Base-by-base conservation (phyloP, 1,284 basidiomycete species). In the Wolfiporia cocos region DNA sequence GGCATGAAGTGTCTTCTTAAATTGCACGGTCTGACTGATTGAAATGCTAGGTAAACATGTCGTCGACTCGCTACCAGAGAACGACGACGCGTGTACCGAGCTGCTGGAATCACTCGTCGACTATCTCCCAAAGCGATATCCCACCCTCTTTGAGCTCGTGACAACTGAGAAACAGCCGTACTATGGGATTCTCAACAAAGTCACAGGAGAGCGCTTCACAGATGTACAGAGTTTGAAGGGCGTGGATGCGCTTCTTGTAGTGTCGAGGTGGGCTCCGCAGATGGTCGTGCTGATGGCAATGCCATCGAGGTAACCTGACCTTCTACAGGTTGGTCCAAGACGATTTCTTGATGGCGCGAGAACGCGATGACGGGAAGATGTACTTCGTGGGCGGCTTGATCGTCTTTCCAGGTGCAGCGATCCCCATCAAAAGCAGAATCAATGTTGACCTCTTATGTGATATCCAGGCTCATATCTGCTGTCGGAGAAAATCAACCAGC, bases 301-400 rank as follows among this genome's bases (percentile, higher is more conserved):
- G 26, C 9, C 26, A 29, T 15, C 3, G 15, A 26, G 3, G 9
- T 26, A 17, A 21, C 20, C 21, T 14, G n/a, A n/a, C n/a, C n/a
- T n/a, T n/a, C 2, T 11, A 4, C n/a, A 66, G 65, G 4, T 51
- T 69, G 0, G 64, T 65, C 1, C 63, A 68, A 42, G 63, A 66
- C 41, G 67, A 69, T 48, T 69, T 69, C 49, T 45, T 69, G 4
- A 69, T 69, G 64, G 66, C 50, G 0, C 48, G 57, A 5, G 64
- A 65, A 37, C 57, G 66, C 3, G 59, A 59, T 14, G 64, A 68
- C 37, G 66, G 66, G 1, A 56, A 63, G 46, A 50, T 66, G 9
- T 68, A 67, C 36, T 64, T 68, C 42, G 56, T 57, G 15, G 66
- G 67, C 2, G 67, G 67, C 0, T 52, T 69, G 10, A 63, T 69